Base-by-base conservation (phyloP, 257 asterid species). In the Echium plantagineum region DNA sequence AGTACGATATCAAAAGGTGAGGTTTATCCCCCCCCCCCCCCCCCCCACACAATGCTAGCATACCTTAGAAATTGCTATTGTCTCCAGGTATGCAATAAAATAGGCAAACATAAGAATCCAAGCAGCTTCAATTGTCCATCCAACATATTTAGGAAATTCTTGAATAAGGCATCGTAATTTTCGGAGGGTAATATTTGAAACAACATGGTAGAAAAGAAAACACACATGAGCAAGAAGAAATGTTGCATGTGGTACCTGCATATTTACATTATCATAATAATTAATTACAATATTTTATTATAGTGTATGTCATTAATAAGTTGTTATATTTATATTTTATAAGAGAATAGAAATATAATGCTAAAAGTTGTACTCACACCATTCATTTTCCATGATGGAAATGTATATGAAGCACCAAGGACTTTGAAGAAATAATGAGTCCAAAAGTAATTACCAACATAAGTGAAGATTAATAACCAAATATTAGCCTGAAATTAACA, bases 391-490 rank as follows among this genome's bases (percentile, higher is more conserved):
- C 98, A 91, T 31, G 98, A 91, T 6, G 96, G 98, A 66, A 91
- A 91, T 46, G 98, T 91, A 61, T 91, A 85, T 1, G 98, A 82
- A 66, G 96, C 98, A 4, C 98, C 98, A 77, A 91, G 74, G 28
- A 91, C 98, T 13, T 94, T 85, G 83, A 91, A 91, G 71, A 91
- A 91, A 71, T 91, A 91, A 72, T 91, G 98, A 62, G 98, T 91
- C 98, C 98, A 91, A 66, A 91, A 91, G 88, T 91, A 91, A 72
- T 91, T 91, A 47, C 98, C 98, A 9, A 91, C 98, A 18, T 88
- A 91, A 67, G 94, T 84, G 83, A 91, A 91, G 74, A 88, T 82
- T 56, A 78, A 61, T 70, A 91, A 84, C 98, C 97, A 91, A 59
- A 88, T 76, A 84, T 77, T 91, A 66, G 98, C 98, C 97, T 91